Evolutionary conservation across 257 asterid genomes (phyloP), one percentile per base, ranked within the genome.

Genomic region (Thymus quinquecostatus): DNA sequence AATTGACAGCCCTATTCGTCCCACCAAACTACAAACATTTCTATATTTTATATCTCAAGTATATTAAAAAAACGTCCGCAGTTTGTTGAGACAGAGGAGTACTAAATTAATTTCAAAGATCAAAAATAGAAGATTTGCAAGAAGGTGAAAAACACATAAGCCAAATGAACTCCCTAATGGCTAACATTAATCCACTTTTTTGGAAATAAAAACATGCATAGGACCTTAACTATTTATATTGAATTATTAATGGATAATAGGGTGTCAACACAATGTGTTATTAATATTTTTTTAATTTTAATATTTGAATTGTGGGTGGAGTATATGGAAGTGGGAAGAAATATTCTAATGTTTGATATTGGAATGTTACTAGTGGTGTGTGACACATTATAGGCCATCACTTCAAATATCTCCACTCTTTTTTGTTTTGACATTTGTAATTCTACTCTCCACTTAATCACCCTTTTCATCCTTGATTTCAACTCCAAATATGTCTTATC

Each of bases 321-420:
- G 73, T 29, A 27, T 32, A 10, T 57, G 50, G 34, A 53, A 68
- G 72, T 61, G 78, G 76, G 55, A 38, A 28, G 29, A 45, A 53
- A 36, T 73, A 63, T 73, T 73, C 43, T 44, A 60, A 36, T 44
- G 59, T 62, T 21, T 43, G 76, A 64, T 40, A 21, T 28, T 36
- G 11, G 12, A 48, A 48, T 66, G 68, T 66, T 11, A 49, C 11
- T 67, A 34, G 78, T 73, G 82, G 73, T 63, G 12, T 12, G 79
- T 74, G 79, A 73, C 77, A 73, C 77, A 66, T 67, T 65, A 64
- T 11, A 65, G 28, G 71, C 74, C 60, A 44, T 73, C 75, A 62
- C 76, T 68, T 78, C 76, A 71, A 69, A 68, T 47, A 38, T 78
- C 72, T 68, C 75, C 32, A 67, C 50, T 44, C 49, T 58, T 55